Percentiles rank a stretch among this genome's conserved stretches.
Evolutionary conservation across 352 stramenopile species (phyloP).

Genomic region (Globisporangium parvum): DNA sequence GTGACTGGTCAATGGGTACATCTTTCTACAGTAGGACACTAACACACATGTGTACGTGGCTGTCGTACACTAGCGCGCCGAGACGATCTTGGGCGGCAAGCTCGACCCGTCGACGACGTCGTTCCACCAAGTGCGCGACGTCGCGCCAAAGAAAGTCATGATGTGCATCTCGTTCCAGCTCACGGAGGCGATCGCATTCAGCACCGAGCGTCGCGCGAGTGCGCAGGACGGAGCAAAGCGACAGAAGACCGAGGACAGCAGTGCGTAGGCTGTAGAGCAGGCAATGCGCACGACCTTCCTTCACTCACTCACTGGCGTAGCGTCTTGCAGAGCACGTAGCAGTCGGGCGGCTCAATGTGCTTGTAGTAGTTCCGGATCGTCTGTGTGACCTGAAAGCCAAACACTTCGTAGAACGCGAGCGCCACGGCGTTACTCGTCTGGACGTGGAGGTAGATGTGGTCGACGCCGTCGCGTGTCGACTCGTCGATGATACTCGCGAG

Average conservation of each 20-base stretch:
- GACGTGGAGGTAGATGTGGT: slow-evolving; percentile 85
- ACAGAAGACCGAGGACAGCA: slow-evolving; percentile 29
- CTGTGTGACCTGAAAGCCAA: slow-evolving; percentile 86
- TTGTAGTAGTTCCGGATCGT: slow-evolving; percentile 94
- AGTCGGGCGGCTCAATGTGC: slow-evolving; percentile 90
- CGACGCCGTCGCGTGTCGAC: slow-evolving; percentile 29
- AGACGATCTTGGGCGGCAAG: slow-evolving; percentile 53
- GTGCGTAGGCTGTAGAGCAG: background rate
- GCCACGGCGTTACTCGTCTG: slow-evolving; percentile 91
- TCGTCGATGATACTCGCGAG: slow-evolving; percentile 34
- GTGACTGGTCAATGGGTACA: background rate
- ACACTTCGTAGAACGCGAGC: slow-evolving; percentile 87
- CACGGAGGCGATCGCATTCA: slow-evolving; percentile 69
- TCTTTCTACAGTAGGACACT: background rate
- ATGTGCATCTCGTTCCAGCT: slow-evolving; percentile 94
- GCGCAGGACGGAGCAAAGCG: slow-evolving; percentile 37
- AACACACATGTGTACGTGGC: too few species aligned
- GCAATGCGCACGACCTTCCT: slow-evolving; percentile 3
- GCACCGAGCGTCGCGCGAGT: slow-evolving; percentile 30
- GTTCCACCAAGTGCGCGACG: slow-evolving; percentile 91
- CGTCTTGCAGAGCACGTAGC: slow-evolving; percentile 86
- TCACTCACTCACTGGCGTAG: slow-evolving; percentile 6
- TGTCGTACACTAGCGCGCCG: slow-evolving; percentile 37
- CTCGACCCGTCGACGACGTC: slow-evolving; percentile 43
- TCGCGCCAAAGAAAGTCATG: slow-evolving; percentile 97